Base-by-base conservation (phyloP, 2,329 filamentous ascomycete species). In the Plenodomus tracheiphilus region DNA sequence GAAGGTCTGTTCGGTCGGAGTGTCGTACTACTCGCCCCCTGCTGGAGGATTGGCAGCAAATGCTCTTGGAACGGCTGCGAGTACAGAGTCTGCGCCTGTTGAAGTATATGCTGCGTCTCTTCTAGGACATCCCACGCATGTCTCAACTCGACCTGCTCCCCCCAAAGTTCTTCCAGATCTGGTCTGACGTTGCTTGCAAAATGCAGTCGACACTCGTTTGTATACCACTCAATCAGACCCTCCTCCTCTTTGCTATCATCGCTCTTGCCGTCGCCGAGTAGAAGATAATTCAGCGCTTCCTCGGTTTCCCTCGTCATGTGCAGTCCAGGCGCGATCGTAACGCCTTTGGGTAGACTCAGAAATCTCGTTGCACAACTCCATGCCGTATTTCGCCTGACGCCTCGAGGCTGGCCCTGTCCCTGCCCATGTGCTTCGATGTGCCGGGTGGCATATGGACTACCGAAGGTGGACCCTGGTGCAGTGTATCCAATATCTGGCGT, bases 351-450 rank as follows among this genome's bases (percentile, higher is more conserved):
- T 18, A 74, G 48, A 47, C 66, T 70, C 10, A 79, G 54, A 45
- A 73, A 76, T 32, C 75, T 62, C 2, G 76, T 79, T n/a, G 73
- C 75, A 18, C 66, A 71, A 50, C 73, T 78, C 77, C 77, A 79
- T n/a, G 74, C 74, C 39, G 69, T 59, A 39, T 68, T 73, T 44
- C 71, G 67, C 50, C 65, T 68, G 17, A 74, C 63, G 15, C 58
- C 58, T 45, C 65, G 59, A 35, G 72, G 70, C 39, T 72, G 69
- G 9, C 54, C 57, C 28, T 59, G 54, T 25, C 58, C 55, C 22
- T 57, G 53, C 36, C 55, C 78, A 51, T 74, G 51, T 70, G 42
- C 71, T 65, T 48, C 72, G 41, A 54, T 51, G 53, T 61, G 54
- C 20, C 57, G 58, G 13, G 48, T 49, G 11, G 48, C 54, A 48